phyloP scores from a whole-genome alignment of 2,329 filamentous ascomycete species.

The Fusarium nanum region DNA sequence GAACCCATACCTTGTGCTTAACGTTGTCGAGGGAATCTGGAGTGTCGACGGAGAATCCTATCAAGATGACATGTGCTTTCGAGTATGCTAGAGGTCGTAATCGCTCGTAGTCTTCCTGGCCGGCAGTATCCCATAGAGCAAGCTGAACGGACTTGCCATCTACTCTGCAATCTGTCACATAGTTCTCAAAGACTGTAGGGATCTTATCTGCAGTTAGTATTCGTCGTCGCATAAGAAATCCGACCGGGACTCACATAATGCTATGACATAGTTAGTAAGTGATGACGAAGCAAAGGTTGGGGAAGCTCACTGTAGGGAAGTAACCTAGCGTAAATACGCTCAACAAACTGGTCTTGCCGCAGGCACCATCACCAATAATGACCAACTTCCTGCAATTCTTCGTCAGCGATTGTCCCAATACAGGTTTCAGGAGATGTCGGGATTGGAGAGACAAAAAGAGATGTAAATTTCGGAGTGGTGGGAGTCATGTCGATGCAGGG shows the following conservation, averaged over 20 bases:
- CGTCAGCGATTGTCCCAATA: slow-evolving; percentile 25
- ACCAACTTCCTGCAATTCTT: slow-evolving; percentile 80
- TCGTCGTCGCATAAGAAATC: slow-evolving; percentile 13
- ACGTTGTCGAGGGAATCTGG: slow-evolving; percentile 98
- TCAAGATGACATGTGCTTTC: slow-evolving; percentile 96
- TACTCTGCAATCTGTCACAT: slow-evolving; percentile 97
- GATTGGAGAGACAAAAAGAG: neutral
- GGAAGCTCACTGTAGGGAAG: slow-evolving; percentile 86
- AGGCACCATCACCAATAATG: slow-evolving; percentile 97
- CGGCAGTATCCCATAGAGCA: slow-evolving; percentile 98
- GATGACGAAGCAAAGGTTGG: slow-evolving; percentile 8
- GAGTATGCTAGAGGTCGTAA: slow-evolving; percentile 94
- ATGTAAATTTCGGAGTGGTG: neutral
- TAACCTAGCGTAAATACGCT: slow-evolving; percentile 98
- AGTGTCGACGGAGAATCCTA: slow-evolving; percentile 94
- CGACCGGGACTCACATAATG: slow-evolving; percentile 64
- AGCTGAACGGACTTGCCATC: slow-evolving; percentile 99
- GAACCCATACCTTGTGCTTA: slow-evolving; percentile 82
- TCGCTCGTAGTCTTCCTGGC: slow-evolving; percentile 98
- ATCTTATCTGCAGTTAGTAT: slow-evolving; percentile 63
- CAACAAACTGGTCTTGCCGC: slow-evolving; percentile 96
- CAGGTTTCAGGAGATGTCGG: neutral
- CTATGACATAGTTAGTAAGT: slow-evolving; percentile 54
- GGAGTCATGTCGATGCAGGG: neutral
- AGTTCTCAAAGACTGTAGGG: slow-evolving; percentile 98